Percentiles rank a stretch among this genome's conserved stretches.
These are phyloP conservation scores for Chloromonas sp. DNA, from an alignment of 163 green algal genomes.

Conservation along the genomic window DNA sequence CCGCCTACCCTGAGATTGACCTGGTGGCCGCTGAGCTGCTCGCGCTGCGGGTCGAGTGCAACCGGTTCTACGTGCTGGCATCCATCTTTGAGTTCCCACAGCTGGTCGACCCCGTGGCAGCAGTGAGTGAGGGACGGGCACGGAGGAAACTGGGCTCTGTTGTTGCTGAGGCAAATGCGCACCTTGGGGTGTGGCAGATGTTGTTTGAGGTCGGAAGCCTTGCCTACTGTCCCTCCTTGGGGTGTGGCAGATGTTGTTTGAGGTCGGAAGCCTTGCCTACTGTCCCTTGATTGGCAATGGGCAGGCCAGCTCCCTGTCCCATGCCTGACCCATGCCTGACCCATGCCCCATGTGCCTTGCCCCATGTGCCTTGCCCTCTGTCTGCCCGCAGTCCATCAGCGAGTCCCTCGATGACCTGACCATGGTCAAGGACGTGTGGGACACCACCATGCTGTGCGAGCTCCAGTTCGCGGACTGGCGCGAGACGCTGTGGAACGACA, in stretches of 20 bases:
- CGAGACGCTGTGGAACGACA: conserved; percentile 69
- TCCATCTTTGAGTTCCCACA: conserved; percentile 74
- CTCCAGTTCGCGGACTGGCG: conserved; percentile 65
- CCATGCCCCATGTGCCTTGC: too few species aligned
- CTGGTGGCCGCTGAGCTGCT: conserved; percentile 45
- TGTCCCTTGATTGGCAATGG: too few species aligned
- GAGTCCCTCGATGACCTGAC: conserved; percentile 52
- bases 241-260: neutral
- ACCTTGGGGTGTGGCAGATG: neutral
- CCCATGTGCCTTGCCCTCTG: neutral
- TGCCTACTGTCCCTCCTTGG: neutral
- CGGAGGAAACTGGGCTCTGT: too few species aligned
- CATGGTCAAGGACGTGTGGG: conserved; percentile 74
- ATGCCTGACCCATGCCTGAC: too few species aligned
- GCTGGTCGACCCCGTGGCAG: conserved; percentile 28
- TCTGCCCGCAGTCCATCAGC: conserved; percentile 23
- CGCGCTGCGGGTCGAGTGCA: conserved; percentile 42
- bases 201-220: neutral
- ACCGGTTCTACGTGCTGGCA: conserved; percentile 47
- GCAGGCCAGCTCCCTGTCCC: too few species aligned
- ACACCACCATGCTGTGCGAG: conserved; percentile 57
- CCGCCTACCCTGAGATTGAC: conserved; percentile 61
- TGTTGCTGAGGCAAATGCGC: too few species aligned
- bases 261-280: too few species aligned
- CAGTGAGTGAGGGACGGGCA: neutral